Conservation (phyloP, 2,329 filamentous ascomycete genomes). For the Colletotrichum orchidophilum region DNA sequence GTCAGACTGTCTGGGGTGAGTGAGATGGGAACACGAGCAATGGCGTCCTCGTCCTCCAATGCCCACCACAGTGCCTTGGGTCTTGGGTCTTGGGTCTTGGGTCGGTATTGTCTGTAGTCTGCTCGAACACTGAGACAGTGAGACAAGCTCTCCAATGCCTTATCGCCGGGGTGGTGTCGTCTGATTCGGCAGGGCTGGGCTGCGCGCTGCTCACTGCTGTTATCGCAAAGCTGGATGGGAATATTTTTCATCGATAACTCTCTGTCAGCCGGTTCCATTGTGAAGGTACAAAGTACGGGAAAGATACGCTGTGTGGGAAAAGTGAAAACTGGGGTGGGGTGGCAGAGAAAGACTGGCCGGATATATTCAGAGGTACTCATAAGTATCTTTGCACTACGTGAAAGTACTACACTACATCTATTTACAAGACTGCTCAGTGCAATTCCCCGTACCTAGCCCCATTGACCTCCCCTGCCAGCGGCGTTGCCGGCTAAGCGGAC, state of each 20-base stretch:
- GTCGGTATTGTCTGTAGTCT: background rate
- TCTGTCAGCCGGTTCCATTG: background rate
- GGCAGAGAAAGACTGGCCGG: constrained; percentile 5
- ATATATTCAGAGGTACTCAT: background rate
- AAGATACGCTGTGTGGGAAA: background rate
- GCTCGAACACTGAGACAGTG: background rate
- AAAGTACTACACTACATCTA: background rate
- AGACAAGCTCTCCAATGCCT: background rate
- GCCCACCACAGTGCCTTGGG: background rate
- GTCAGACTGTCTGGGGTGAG: background rate
- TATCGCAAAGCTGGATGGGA: constrained; percentile 20
- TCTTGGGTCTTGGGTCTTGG: background rate
- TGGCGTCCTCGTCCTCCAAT: background rate
- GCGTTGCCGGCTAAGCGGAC: constrained; percentile 6
- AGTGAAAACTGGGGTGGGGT: background rate
- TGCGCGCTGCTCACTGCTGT: constrained; percentile 10
- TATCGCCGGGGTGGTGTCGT: constrained; percentile 11
- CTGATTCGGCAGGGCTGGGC: constrained; percentile 21
- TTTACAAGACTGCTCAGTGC: background rate
- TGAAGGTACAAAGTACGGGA: background rate
- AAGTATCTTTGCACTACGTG: background rate
- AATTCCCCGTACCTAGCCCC: background rate
- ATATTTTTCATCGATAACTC: constrained; percentile 21
- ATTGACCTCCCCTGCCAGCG: background rate
- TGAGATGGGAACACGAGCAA: background rate